Conservation (phyloP, 441 rosid species). For the Viola pubescens region DNA sequence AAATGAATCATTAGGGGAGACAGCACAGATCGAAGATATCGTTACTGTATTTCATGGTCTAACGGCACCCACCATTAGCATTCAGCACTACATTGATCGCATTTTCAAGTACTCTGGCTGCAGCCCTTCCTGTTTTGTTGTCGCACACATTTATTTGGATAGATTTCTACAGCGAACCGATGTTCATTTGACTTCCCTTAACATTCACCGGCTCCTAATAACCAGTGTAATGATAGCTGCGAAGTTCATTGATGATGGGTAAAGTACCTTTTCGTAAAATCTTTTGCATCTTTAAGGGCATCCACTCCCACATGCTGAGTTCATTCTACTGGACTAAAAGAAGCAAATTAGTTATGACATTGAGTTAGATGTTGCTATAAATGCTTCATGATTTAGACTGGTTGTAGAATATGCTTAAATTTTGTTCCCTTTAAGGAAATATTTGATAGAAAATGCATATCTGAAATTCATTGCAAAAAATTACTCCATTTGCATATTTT, state of each 20-base stretch:
- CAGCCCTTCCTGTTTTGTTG: conserved; percentile 79
- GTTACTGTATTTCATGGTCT: conserved; percentile 54
- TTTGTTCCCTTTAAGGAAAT: no score
- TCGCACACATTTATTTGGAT: conserved; percentile 62
- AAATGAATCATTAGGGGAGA: conserved; percentile 33
- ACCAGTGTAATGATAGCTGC: conserved; percentile 72
- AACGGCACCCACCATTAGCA: conserved; percentile 55
- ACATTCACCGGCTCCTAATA: conserved; percentile 75
- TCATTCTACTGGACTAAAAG: neutral
- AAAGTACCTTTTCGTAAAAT: conserved; percentile 15
- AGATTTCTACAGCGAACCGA: conserved; percentile 43
- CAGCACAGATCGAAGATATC: conserved; percentile 24
- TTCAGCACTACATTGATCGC: conserved; percentile 62
- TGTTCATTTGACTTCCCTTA: conserved; percentile 51
- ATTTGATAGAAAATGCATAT: no score
- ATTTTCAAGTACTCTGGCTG: conserved; percentile 73
- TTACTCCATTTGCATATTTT: neutral
- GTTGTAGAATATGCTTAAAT: neutral
- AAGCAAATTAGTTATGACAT: neutral
- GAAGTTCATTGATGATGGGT: conserved; percentile 77
- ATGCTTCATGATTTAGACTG: neutral
- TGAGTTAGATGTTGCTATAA: neutral
- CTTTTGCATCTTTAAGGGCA: neutral
- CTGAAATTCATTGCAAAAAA: neutral
- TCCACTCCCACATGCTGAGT: conserved; percentile 1